Evolutionary conservation across 345 rosid genomes (phyloP), one percentile per base, ranked within the genome.

Genomic region (Excoecaria cochinchinensis): DNA sequence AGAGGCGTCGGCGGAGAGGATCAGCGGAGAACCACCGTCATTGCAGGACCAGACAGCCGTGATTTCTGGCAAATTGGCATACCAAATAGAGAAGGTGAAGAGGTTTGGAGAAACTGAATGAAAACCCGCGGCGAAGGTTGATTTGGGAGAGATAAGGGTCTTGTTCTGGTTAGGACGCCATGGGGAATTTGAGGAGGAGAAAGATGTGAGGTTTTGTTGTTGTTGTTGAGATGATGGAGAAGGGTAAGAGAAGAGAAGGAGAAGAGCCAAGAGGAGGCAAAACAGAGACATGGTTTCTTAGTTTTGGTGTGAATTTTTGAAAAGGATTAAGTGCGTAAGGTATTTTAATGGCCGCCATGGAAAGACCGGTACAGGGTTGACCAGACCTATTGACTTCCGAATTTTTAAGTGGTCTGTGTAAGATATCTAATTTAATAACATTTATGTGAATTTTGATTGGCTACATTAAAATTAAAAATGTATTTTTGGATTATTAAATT

Each of bases 41-140:
- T 75, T 76, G 65, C 81, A 81, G 15, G 89, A 86, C 94, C 91
- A 90, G 60, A 90, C 74, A 21, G 58, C n/a, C 39, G 85, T 76
- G 0, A 9, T 13, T n/a, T 14, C 0, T 3, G 85, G 39, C 50
- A 81, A 75, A 59, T 82, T 79, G 79, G 73, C 1, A 75, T 79
- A 86, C 88, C 90, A 88, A 67, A 90, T 39, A 7, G 89, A 87
- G 87, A 90, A 90, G 75, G 61, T 74, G 59, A 72, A 85, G 39
- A 4, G 82, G 77, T 62, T 75, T 44, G 4, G 42, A 25, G 84
- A 80, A 53, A 48, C 13, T 31, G 51, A 69, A 22, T 0, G 75
- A 75, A 90, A 90, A 5, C 90, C 90, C 38, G 94, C 92, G 22
- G 90, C 88, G 72, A 90, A 90, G 77, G 50, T 57, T 67, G 87